Conservation (phyloP, 441 rosid genomes). For the Croton laevigatus region DNA sequence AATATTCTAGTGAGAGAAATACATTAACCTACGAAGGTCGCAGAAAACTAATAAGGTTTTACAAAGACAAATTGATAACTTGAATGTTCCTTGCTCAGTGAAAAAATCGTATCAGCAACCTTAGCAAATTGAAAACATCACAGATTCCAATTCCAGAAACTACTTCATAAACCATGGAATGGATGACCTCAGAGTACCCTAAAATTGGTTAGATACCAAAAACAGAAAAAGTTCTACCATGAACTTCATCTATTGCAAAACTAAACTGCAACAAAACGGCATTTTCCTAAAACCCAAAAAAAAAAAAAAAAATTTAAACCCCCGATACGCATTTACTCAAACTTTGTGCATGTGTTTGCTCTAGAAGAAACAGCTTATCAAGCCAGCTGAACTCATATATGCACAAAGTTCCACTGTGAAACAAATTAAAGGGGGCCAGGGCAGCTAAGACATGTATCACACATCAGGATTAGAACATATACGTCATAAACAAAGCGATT, state of each 20-base stretch:
- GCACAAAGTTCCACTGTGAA: background rate
- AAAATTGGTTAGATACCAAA: background rate
- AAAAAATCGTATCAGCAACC: background rate
- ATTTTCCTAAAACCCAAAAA: no score
- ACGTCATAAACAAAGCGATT: background rate
- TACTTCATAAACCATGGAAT: background rate
- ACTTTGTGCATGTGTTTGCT: background rate
- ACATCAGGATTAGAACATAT: background rate
- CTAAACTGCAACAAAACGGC: background rate
- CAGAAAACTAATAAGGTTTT: background rate
- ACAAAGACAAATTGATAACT: background rate
- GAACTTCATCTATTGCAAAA: background rate
- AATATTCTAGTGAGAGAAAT: background rate
- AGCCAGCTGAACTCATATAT: background rate
- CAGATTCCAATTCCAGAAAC: background rate
- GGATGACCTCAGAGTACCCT: background rate
- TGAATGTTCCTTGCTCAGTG: background rate
- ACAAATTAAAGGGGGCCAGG: background rate
- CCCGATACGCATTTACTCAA: background rate
- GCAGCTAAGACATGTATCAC: background rate
- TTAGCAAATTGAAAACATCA: background rate
- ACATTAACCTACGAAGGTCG: background rate
- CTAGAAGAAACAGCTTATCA: background rate
- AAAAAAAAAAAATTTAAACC: no score
- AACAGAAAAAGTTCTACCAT: background rate